These are phyloP conservation scores for Yarrowia divulgata DNA, from an alignment of 805 yeast species.

Conservation along the genomic window DNA sequence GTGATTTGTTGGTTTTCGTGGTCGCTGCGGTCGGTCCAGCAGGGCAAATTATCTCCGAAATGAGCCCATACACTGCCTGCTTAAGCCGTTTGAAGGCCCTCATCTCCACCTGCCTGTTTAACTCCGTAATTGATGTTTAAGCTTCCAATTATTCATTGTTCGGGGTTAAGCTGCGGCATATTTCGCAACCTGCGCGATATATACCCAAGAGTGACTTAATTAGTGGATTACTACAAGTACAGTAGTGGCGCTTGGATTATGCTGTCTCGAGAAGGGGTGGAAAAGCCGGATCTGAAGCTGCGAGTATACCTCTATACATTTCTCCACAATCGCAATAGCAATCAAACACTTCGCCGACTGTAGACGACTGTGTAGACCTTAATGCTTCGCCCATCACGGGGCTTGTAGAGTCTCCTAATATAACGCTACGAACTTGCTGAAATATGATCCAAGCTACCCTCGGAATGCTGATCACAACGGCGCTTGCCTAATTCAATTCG, in stretches of 20 bases:
- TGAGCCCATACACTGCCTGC: not conserved
- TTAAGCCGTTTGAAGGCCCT: not conserved
- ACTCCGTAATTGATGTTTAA: constrained; percentile 6
- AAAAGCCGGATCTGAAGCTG: not conserved
- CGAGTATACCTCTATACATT: no score
- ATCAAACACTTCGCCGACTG: not conserved
- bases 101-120: constrained; percentile 19
- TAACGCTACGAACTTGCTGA: not conserved
- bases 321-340: not conserved
- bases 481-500: not conserved
- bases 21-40: no score
- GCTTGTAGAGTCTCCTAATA: not conserved
- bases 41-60: not conserved
- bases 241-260: constrained; percentile 13
- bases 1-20: not conserved
- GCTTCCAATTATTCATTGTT: constrained; percentile 1
- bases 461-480: not conserved
- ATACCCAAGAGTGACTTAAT: not conserved
- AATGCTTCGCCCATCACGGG: not conserved
- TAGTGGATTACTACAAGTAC: not conserved
- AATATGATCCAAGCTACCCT: not conserved
- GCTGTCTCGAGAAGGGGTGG: not conserved
- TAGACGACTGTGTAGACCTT: not conserved
- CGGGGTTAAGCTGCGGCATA: constrained; percentile 32
- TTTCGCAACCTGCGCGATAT: constrained; percentile 27